Evolutionary conservation across 2,329 filamentous ascomycete species (phyloP).

Genomic region (Pseudocercospora pini-densiflorae): DNA sequence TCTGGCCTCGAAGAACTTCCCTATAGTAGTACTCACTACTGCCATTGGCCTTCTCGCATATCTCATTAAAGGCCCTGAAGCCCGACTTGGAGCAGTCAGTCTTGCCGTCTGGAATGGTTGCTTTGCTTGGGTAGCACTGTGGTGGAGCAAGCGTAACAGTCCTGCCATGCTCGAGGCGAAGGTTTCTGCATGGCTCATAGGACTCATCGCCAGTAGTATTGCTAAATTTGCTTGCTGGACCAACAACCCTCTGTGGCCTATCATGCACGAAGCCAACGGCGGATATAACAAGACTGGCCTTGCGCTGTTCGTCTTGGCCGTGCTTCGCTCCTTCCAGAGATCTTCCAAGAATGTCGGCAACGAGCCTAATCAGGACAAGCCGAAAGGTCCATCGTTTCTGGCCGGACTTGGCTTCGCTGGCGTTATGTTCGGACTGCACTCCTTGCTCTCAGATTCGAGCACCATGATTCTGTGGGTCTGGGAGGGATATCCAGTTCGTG

Average conservation of each 20-base stretch:
- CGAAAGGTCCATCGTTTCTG: constrained; percentile 70
- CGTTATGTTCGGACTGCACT: constrained; percentile 87
- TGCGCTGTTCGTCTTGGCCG: constrained; percentile 73
- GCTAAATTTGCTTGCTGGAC: constrained; percentile 93
- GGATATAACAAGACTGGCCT: constrained; percentile 90
- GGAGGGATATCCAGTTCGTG: constrained; percentile 91
- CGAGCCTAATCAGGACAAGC: constrained; percentile 56
- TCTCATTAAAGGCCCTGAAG: constrained; percentile 70
- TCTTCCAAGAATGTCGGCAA: constrained; percentile 55
- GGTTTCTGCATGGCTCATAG: constrained; percentile 78
- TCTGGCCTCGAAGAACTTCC: constrained; percentile 66
- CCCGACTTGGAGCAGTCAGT: constrained; percentile 78
- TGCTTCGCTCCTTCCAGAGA: constrained; percentile 74
- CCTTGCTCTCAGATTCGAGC: constrained; percentile 91
- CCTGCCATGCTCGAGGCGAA: constrained; percentile 78
- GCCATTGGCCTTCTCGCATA: constrained; percentile 80
- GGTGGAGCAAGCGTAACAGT: constrained; percentile 77
- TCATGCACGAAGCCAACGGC: constrained; percentile 86
- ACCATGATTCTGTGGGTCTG: constrained; percentile 99
- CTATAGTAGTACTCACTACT: constrained; percentile 73
- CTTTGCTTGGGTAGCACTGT: constrained; percentile 81
- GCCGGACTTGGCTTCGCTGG: constrained; percentile 80
- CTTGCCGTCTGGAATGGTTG: constrained; percentile 81
- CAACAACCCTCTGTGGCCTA: constrained; percentile 97
- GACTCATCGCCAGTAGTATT: constrained; percentile 81